These are phyloP conservation scores for Axilococcus clingmanii DNA, from an alignment of 139 green algal species.

Conservation along the genomic window DNA sequence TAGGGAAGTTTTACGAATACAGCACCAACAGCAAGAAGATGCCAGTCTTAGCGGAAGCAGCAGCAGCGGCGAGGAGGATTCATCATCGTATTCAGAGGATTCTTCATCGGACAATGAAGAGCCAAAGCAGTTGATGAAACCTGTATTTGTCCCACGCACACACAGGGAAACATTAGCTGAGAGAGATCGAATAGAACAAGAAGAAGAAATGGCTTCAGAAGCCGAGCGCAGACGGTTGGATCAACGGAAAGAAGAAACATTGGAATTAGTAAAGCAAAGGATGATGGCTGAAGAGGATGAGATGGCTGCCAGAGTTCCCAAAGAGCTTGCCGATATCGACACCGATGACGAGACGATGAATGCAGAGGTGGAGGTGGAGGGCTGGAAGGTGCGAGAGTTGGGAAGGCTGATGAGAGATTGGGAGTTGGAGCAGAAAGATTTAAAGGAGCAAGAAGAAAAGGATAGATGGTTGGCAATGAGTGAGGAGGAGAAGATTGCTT, in stretches of 20 bases:
- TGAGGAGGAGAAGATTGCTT: neutral
- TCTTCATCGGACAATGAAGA: conserved; percentile 46
- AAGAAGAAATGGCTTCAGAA: conserved; percentile 38
- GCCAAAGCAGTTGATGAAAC: conserved; percentile 57
- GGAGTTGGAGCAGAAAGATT: neutral
- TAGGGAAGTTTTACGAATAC: neutral
- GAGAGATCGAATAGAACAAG: conserved; percentile 35
- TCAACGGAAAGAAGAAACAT: conserved; percentile 42
- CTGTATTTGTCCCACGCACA: conserved; percentile 73
- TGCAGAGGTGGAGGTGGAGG: conserved; percentile 62
- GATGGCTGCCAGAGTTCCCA: conserved; percentile 14
- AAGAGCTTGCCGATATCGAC: conserved; percentile 55
- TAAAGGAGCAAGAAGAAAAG: conserved; percentile 6
- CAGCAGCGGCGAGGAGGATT: conserved; percentile 62
- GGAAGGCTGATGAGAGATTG: conserved; percentile 49
- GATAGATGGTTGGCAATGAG: neutral
- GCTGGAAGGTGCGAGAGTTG: conserved; percentile 76
- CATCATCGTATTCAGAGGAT: conserved; percentile 65
- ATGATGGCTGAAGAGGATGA: conserved; percentile 31
- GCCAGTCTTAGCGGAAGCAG: conserved; percentile 9
- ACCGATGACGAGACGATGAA: conserved; percentile 78
- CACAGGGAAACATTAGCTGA: conserved; percentile 64
- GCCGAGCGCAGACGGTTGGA: conserved; percentile 25
- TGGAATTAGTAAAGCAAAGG: conserved; percentile 28
- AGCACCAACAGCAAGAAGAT: neutral